Base-by-base conservation (phyloP, 2,329 filamentous ascomycete species). In the Claviceps capensis region DNA sequence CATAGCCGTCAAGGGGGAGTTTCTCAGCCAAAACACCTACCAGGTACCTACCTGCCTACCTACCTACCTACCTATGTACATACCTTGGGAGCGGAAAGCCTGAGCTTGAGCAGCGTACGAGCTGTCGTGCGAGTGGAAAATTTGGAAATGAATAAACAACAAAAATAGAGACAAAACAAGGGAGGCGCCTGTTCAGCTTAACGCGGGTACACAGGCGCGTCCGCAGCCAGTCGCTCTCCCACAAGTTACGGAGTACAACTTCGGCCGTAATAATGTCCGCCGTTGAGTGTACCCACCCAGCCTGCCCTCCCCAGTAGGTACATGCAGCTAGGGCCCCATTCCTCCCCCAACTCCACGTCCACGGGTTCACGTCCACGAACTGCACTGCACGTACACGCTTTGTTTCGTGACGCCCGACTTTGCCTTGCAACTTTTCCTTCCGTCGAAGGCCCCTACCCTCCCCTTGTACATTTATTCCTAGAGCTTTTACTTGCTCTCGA, bases 321-420 rank as follows among this genome's bases (percentile, higher is more conserved):
- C 41, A 22, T 22, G 41, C 41, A 46, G 44, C 26, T 9, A 16
- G 23, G 47, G 40, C 53, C 49, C 53, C n/a, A 49, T 55, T 49
- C 53, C 49, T 16, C 17, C 30, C 53, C 48, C 48, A 47, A 51
- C 52, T 47, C 44, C 47, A 50, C 44, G 47, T 53, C 55, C 50
- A 58, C 44, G 44, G 42, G n/a, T 48, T 36, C 47, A 50, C 43
- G 47, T 53, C 54, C 48, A 57, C 42, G 42, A 52, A 54, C 43
- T 56, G 47, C 52, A 48, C 52, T 41, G 19, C 51, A 53, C 51
- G 48, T 43, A 36, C 51, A 53, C 52, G 48, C 53, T 55, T 51
- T 22, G 26, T 23, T 51, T 54, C 52, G 60, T 54, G 53, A 50
- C 53, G 44, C 50, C 53, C 26, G 36, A 36, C 37, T 34, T 34